Percentiles rank a stretch among this genome's conserved stretches.
Evolutionary conservation across 1,284 basidiomycete genomes (phyloP).

Genomic region (Boletus holoroseus): DNA sequence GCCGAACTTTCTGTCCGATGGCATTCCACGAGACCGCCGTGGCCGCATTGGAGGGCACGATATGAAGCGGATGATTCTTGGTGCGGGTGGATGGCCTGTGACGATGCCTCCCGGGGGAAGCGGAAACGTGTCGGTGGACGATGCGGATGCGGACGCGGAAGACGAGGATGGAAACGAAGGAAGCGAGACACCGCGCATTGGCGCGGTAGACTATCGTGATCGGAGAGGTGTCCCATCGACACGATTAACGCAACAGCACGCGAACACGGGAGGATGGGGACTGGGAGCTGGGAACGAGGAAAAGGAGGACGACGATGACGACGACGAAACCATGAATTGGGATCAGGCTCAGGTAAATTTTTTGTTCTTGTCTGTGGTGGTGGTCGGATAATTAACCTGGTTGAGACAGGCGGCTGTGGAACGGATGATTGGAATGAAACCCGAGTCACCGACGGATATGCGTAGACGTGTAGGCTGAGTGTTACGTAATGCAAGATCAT

Average conservation of each 20-base stretch:
- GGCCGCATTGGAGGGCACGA: constrained; percentile 64
- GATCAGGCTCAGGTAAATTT: constrained; percentile 55
- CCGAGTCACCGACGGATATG: constrained; percentile 28
- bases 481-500: constrained; percentile 7
- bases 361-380: not conserved
- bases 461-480: constrained; percentile 26
- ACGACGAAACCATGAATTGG: constrained; percentile 55
- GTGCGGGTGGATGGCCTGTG: constrained; percentile 20
- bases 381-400: not conserved
- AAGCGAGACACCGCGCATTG: constrained; percentile 52
- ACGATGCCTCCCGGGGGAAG: not conserved
- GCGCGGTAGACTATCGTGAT: constrained; percentile 29
- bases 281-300: constrained; percentile 54
- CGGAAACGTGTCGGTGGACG: constrained; percentile 14
- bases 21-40: constrained; percentile 65
- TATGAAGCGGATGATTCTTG: constrained; percentile 26
- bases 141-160: constrained; percentile 19
- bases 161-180: constrained; percentile 38
- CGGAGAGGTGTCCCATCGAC: constrained; percentile 14
- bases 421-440: constrained; percentile 58
- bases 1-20: constrained; percentile 65
- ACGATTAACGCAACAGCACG: constrained; percentile 25
- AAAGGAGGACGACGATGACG: constrained; percentile 33
- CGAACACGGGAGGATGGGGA: constrained; percentile 61
- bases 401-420: constrained; percentile 49